Percentiles rank a stretch among this genome's conserved stretches.
Conservation (phyloP, 345 rosid genomes). For the Eucalyptus cloeziana region DNA sequence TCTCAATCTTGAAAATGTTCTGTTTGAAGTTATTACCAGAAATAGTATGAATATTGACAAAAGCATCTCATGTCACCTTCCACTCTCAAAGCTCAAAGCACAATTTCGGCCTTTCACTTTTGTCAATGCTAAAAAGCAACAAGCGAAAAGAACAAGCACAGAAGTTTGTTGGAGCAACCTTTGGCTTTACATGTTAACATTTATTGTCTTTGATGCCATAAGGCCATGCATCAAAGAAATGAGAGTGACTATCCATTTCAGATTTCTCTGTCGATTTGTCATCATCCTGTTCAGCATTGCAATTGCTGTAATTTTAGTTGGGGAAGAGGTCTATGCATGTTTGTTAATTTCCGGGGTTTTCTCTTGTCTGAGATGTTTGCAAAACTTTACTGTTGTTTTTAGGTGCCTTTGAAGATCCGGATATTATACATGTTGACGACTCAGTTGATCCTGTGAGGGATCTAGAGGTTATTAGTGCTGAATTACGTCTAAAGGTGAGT, state of each 20-base stretch:
- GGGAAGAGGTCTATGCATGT: background rate
- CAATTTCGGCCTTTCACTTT: background rate
- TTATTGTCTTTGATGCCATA: background rate
- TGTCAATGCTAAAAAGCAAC: background rate
- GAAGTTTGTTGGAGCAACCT: background rate
- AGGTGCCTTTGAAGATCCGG: slow-evolving; percentile 98
- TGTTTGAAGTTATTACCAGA: background rate
- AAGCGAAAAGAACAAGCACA: background rate
- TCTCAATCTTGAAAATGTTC: background rate
- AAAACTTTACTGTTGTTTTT: background rate
- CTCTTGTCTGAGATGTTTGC: background rate
- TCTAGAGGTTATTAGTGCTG: slow-evolving; percentile 69
- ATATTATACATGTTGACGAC: slow-evolving; percentile 95
- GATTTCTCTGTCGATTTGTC: background rate
- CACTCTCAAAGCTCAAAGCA: background rate
- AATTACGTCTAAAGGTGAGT: slow-evolving; percentile 75
- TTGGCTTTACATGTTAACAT: background rate
- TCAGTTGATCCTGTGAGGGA: slow-evolving; percentile 92
- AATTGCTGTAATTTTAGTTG: background rate
- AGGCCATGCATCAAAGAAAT: background rate
- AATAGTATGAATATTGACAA: background rate
- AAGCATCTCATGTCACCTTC: background rate
- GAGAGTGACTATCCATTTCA: background rate
- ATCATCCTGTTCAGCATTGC: background rate
- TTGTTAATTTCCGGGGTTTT: background rate